These are phyloP conservation scores for Botrytis pseudocinerea DNA, from an alignment of 2,329 filamentous ascomycete species.

Conservation along the genomic window DNA sequence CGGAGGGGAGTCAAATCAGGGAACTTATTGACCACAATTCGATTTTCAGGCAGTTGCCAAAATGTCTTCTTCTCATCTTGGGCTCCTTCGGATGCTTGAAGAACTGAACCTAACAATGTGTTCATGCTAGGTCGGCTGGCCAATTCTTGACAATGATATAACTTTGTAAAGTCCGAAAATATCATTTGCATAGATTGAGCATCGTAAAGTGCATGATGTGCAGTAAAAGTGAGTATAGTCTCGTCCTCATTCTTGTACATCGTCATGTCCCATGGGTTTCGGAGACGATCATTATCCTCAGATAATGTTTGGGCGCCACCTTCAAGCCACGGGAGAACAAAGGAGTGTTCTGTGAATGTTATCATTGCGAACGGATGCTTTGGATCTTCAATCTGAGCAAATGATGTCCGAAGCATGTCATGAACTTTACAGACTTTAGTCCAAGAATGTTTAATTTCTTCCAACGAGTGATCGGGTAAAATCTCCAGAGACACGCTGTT, in stretches of 20 bases:
- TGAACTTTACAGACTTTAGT: constrained; percentile 52
- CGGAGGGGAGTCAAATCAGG: constrained; percentile 70
- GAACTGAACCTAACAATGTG: constrained; percentile 47
- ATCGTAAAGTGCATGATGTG: constrained; percentile 83
- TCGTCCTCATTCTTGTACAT: constrained; percentile 22
- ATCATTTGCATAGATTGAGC: constrained; percentile 70
- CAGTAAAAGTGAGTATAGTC: constrained; percentile 34
- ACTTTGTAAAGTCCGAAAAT: constrained; percentile 56
- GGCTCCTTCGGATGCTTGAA: constrained; percentile 42
- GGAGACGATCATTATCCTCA: constrained; percentile 23
- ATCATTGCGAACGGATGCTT: constrained; percentile 74
- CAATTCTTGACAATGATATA: constrained; percentile 42
- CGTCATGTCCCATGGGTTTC: constrained; percentile 37
- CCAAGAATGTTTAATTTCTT: constrained; percentile 61
- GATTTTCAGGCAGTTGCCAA: constrained; percentile 60
- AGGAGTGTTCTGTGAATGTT: constrained; percentile 49
- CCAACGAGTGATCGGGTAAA: constrained; percentile 43
- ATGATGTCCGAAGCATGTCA: constrained; percentile 76
- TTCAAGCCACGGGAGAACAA: constrained; percentile 46
- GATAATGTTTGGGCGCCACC: constrained; percentile 3
- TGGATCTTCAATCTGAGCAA: constrained; percentile 61
- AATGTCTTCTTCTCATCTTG: constrained; percentile 50
- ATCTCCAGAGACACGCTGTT: constrained; percentile 66
- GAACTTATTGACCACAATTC: constrained; percentile 66
- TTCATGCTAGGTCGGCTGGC: constrained; percentile 43